A percentile compares a stretch with the other conserved stretches of the same genome.
Conservation (phyloP, 2,329 filamentous ascomycete genomes). For the Claviceps spartinae region DNA sequence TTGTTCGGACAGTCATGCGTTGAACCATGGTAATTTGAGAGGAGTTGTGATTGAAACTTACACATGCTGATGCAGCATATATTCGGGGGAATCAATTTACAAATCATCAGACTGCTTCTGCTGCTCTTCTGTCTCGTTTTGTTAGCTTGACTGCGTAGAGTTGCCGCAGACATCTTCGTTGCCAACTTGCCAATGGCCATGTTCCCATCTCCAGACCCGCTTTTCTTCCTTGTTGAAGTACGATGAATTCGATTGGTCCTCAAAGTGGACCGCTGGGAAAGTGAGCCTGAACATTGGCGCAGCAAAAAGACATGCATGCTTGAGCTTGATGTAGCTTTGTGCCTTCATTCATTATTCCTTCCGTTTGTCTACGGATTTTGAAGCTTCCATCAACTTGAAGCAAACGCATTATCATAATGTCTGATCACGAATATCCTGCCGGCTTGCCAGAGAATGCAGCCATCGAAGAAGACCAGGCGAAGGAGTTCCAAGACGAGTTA, state of each 20-base stretch:
- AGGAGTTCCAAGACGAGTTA: constrained; percentile 27
- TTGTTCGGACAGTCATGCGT: background rate
- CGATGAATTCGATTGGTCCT: background rate
- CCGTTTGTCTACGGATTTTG: background rate
- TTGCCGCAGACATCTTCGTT: too few species aligned
- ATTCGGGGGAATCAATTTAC: too few species aligned
- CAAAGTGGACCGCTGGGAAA: background rate
- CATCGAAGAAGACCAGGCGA: constrained; percentile 28
- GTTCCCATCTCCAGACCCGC: background rate
- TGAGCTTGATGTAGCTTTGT: background rate
- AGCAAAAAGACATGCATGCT: background rate
- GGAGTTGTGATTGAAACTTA: background rate
- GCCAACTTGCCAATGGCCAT: too few species aligned
- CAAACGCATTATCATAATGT: constrained; percentile 20
- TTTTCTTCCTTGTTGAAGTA: background rate
- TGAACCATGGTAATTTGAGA: background rate
- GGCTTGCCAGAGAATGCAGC: constrained; percentile 23
- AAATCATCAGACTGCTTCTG: background rate
- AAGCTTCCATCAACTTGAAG: background rate
- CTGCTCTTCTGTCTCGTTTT: background rate
- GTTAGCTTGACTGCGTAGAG: too few species aligned
- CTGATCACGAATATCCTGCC: constrained; percentile 31
- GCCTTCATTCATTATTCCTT: background rate
- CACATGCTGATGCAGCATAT: too few species aligned
- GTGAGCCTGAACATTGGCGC: background rate